Evolutionary conservation across 2,329 filamentous ascomycete genomes (phyloP), one percentile per base, ranked within the genome.

Genomic region (Ceratocystis eucalypticola): DNA sequence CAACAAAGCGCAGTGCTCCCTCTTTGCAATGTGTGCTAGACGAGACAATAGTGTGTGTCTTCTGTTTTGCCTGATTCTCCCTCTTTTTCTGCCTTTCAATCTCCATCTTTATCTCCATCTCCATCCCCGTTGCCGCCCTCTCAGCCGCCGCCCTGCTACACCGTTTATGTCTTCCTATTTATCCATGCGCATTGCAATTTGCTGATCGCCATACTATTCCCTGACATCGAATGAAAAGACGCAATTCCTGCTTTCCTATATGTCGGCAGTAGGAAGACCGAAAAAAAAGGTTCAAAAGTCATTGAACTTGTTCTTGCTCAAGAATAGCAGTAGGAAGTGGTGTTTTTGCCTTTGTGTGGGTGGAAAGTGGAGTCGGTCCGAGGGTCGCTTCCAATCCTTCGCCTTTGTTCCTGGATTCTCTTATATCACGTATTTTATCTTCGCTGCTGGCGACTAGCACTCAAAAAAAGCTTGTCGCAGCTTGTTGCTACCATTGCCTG

Each of bases 351-450:
- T 12, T 53, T 53, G 48, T 59, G 55, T 59, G 55, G 28, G 55
- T 59, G 55, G 17, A 59, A 37, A 59, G 55, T 59, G 55, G 55
- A 59, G 55, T 59, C 55, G 55, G 55, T 59, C 55, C 28, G 55
- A 59, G 55, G 55, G 55, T 53, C 28, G 55, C 55, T n/a, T n/a
- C 7, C 17, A 17, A 59, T 59, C 55, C 55, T 59, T 59, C 25
- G 55, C 8, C 6, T 28, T 41, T 33, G 55, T 59, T 59, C 25
- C 28, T 59, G 25, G 55, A 59, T 59, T n/a, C 33, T 59, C 5
- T 59, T 59, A n/a, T 59, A 8, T 59, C n/a, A 2, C 33, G 37
- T 5, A 41, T 37, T 30, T 4, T 59, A n/a, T 17, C 17, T 20
- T n/a, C 33, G 5, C 15, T 6, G 5, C 15, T 37, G 55, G 12